Base-by-base conservation (phyloP, 371 early-diverging fungal species). In the Apophysomyces elegans region DNA sequence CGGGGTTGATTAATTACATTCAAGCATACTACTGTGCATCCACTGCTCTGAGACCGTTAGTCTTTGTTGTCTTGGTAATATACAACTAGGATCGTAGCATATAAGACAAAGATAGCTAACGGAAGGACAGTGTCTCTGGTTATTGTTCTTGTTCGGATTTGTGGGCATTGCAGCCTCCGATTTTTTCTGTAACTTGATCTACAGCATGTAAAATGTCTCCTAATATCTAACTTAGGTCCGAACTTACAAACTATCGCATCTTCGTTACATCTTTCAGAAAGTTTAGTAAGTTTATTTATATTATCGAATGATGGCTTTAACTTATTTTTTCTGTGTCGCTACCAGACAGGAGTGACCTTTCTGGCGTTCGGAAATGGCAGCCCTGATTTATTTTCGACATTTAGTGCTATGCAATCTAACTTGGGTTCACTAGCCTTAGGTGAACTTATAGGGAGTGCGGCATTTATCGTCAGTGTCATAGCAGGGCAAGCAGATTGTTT, bases 341-440 rank as follows among this genome's bases (percentile, higher is more conserved):
- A 56, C 21, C 75, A 88, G 84, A 94, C 95, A 0, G 95, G 95
- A 7, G 95, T 94, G 5, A 94, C 95, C 5, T 87, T 94, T 75
- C 73, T 94, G 21, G 95, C 95, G 0, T 83, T 94, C 37, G 95
- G 95, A 18, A 95, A 94, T 67, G 94, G 91, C 13, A 89, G 91
- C n/a, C 94, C 94, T 4, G 94, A 94, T 64, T 67, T 94, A 39
- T 91, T 94, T 62, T 85, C 90, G 14, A 94, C 92, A 0, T 90
- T 92, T 64, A 89, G 89, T 56, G 94, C 94, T 5, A 86, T 93
- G 73, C 74, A 87, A 7, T 86, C 90, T 5, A 86, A 86, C 37
- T 80, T 89, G 65, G 93, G 89, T 9, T 90, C 90, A 4, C 69
- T 94, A 36, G 95, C 94, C 8, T 73, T 94, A 5, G 94, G 94